phyloP scores from a whole-genome alignment of 805 yeast genomes.

The Metschnikowia noctiluminum region DNA sequence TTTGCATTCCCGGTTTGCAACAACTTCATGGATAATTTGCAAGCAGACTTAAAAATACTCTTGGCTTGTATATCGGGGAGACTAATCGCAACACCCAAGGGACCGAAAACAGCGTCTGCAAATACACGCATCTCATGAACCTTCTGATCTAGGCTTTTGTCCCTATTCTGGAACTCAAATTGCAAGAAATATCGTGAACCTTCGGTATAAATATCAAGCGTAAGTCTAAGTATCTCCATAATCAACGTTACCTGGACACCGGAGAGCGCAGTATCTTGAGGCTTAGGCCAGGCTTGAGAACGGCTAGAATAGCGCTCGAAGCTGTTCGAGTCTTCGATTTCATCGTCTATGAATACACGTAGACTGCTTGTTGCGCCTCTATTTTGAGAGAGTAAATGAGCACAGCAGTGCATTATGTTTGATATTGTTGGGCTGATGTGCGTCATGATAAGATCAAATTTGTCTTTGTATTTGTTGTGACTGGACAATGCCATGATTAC shows the following conservation, averaged over 20 bases:
- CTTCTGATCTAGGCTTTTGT: not conserved
- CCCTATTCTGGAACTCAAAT: not conserved
- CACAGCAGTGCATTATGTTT: conserved; percentile 7
- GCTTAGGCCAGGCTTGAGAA: conserved; percentile 2
- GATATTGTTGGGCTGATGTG: conserved; percentile 23
- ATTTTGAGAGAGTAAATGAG: not conserved
- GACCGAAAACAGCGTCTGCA: conserved; percentile 25
- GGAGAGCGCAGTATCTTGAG: not conserved
- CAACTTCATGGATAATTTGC: conserved; percentile 29
- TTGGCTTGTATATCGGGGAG: conserved; percentile 16
- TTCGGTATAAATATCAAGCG: conserved; percentile 30
- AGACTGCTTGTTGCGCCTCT: not conserved
- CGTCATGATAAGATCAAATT: conserved; percentile 25
- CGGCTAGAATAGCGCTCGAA: not conserved
- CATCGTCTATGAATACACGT: not conserved
- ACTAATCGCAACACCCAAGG: conserved; percentile 26
- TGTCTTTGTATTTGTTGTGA: conserved; percentile 18
- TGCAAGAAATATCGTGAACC: conserved; percentile 33
- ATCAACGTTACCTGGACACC: not conserved
- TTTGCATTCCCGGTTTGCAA: conserved; percentile 17
- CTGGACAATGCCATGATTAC: conserved; percentile 31
- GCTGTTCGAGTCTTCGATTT: not conserved
- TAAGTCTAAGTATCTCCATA: conserved; percentile 32
- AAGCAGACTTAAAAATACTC: conserved; percentile 32
- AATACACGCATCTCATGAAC: conserved; percentile 15